These are phyloP conservation scores for Chalciporus chontae DNA, from an alignment of 768 basidiomycete species.

Conservation along the genomic window DNA sequence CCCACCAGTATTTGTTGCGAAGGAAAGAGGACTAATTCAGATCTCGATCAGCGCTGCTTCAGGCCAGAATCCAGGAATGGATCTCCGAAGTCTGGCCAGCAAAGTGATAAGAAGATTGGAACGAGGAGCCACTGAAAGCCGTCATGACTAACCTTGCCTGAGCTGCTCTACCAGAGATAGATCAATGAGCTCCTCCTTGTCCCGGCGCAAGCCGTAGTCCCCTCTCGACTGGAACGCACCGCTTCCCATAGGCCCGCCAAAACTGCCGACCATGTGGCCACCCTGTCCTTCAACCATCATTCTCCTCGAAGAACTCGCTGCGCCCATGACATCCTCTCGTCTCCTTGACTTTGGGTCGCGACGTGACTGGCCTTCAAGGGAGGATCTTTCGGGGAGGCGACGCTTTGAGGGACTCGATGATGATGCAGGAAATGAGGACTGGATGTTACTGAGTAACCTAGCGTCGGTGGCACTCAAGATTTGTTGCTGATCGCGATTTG, in stretches of 20 bases:
- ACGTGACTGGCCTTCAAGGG: constrained; percentile 39
- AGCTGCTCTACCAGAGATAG: constrained; percentile 46
- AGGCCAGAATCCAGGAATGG: constrained; percentile 43
- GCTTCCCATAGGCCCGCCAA: constrained; percentile 11
- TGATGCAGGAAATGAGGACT: constrained; percentile 19
- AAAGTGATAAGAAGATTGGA: background rate
- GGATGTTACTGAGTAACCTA: constrained; percentile 15
- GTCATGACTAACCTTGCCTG: constrained; percentile 44
- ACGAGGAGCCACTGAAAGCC: background rate
- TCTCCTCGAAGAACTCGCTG: constrained; percentile 21
- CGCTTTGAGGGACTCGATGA: constrained; percentile 42
- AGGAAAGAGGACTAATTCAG: background rate
- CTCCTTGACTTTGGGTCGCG: constrained; percentile 51
- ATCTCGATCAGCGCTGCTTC: constrained; percentile 23
- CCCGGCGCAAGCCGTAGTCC: constrained; percentile 42
- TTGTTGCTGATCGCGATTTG: constrained; percentile 30
- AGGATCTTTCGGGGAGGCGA: constrained; percentile 47
- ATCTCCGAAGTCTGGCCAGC: constrained; percentile 48
- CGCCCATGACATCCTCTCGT: constrained; percentile 38
- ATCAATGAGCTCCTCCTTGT: constrained; percentile 58
- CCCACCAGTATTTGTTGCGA: constrained; percentile 8
- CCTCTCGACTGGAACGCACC: constrained; percentile 27
- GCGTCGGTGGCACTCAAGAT: constrained; percentile 15
- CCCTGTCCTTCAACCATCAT: constrained; percentile 21
- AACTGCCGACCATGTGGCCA: constrained; percentile 7